Conservation (phyloP, 2,329 filamentous ascomycete genomes). For the Colletotrichum sp. region DNA sequence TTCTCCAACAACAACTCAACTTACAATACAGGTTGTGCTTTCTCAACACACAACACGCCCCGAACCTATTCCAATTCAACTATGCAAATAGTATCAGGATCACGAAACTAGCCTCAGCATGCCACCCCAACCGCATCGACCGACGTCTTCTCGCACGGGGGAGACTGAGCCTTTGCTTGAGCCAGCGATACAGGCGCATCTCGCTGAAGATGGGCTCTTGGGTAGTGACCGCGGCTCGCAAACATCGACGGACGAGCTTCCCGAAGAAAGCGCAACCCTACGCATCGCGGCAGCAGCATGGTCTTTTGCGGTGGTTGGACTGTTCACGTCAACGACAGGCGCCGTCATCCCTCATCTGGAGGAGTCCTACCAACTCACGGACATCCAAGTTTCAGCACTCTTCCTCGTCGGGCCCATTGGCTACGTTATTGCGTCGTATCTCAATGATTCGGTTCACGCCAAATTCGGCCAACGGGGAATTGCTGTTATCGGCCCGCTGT, state of each 20-base stretch:
- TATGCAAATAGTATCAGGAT: not conserved
- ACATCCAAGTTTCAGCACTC: slow-evolving; percentile 47
- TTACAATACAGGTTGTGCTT: not conserved
- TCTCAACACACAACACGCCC: not conserved
- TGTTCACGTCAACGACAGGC: slow-evolving; percentile 31
- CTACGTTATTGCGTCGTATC: slow-evolving; percentile 46
- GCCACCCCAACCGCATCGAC: not conserved
- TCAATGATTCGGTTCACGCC: slow-evolving; percentile 42
- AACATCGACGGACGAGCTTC: not conserved
- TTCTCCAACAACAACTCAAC: not conserved
- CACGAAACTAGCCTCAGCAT: accelerated
- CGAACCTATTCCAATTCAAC: accelerated
- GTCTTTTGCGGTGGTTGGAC: slow-evolving; percentile 26
- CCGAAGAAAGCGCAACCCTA: not conserved
- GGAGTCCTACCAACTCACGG: slow-evolving; percentile 43
- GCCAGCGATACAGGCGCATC: not conserved
- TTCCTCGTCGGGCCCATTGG: slow-evolving; percentile 48
- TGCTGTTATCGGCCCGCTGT: slow-evolving; percentile 40
- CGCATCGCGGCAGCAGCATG: not conserved
- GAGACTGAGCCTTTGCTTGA: not conserved
- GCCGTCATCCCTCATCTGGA: slow-evolving; percentile 37
- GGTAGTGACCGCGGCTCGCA: not conserved
- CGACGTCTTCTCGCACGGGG: not conserved
- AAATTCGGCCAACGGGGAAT: slow-evolving; percentile 66
- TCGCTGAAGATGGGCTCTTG: not conserved